Base-by-base conservation (phyloP, 2,329 filamentous ascomycete species). In the Colletotrichum viniferum region DNA sequence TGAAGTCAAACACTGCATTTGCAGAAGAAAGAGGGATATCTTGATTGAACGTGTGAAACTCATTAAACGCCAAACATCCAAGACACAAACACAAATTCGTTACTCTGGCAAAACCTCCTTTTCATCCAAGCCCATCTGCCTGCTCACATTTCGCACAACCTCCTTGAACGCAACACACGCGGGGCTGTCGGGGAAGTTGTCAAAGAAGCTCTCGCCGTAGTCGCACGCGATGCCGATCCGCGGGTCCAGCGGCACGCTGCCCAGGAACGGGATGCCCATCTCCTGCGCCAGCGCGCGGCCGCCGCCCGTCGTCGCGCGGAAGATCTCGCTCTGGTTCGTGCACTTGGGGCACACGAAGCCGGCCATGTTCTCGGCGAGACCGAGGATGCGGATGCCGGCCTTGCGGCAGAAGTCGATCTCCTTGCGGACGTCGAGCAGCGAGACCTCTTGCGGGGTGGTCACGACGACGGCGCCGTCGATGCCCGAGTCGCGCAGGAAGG, bases 351-450 rank as follows among this genome's bases (percentile, higher is more conserved):
- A 99, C 69, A 99, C 96, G 80, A 98, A 99, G 5, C 96, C 95
- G 74, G 93, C 95, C 97, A 99, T 99, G 82, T 99, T 99, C 88
- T 99, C 97, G 18, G 98, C 97, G 55, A 99, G 88, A 0, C 97
- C 97, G 5, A 99, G 84, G 8, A 99, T 92, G 63, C 89, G 90
- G 79, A 99, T 98, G 5, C 95, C 95, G 1, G 97, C 97, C 86
- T 99, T 99, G 74, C 93, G 90, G 85, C 97, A 99, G 82, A 99
- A 99, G 82, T 99, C 96, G 74, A 99, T 96, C 85, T 99, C 97
- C 86, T 98, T 98, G 79, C 97, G 89, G 14, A 99, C 97, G 82
- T 99, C 97, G 60, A 99, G 88, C 69, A 99, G 87, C 3, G 94
- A 92, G 21, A 98, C 95, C 85, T 99, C 97, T 83, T 99, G 97